phyloP scores from a whole-genome alignment of 148 eudicot genomes.

The Camellia japonica region DNA sequence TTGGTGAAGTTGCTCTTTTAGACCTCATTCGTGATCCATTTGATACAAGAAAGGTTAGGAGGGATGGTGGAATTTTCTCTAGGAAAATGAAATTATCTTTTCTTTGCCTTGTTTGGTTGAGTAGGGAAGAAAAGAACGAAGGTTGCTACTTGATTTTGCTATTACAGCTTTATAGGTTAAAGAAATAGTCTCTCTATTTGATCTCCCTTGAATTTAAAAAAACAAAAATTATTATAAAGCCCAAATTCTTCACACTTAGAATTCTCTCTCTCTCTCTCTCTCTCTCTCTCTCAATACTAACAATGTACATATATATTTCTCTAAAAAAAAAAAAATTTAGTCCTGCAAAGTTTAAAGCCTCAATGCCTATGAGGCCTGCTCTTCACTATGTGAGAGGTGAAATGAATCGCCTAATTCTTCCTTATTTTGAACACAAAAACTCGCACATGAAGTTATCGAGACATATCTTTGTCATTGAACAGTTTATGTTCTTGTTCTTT shows the following conservation, averaged over 20 bases:
- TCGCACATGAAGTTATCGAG: not conserved
- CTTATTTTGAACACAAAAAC: not conserved
- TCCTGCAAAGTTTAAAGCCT: constrained; percentile 1
- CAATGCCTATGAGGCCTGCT: not conserved
- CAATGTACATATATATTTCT: too few relatives aligned
- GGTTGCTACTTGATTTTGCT: not conserved
- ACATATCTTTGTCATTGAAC: not conserved
- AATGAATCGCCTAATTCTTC: not conserved
- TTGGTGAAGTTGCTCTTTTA: constrained; percentile 2
- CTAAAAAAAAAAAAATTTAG: not conserved
- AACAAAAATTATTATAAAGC: not conserved
- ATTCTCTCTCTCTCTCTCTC: not conserved
- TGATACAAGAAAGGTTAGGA: too few relatives aligned
- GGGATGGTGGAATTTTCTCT: not conserved
- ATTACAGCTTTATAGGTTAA: constrained; percentile 4
- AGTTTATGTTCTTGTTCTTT: not conserved
- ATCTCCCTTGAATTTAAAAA: not conserved
- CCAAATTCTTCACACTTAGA: not conserved
- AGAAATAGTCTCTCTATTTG: not conserved
- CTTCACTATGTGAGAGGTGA: not conserved
- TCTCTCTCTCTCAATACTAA: not conserved
- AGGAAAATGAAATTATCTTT: not conserved
- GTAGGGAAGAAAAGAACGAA: not conserved
- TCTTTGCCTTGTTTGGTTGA: not conserved
- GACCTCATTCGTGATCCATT: not conserved